Conservation (phyloP, 495 filamentous ascomycete genomes). For the Talaromyces nanjingensis region DNA sequence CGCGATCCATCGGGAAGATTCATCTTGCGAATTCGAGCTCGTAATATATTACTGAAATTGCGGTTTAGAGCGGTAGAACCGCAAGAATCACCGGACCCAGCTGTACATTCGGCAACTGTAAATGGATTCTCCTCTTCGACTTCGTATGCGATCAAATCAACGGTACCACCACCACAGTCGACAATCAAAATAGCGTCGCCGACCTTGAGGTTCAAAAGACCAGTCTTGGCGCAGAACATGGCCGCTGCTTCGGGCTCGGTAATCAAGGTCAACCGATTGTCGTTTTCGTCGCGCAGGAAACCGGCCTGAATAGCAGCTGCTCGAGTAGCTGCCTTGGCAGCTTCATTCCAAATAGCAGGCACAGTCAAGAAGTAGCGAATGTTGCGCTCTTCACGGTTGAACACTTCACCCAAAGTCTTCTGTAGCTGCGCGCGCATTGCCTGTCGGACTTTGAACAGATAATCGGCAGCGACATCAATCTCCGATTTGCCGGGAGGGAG, state of each 20-base stretch:
- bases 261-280: conserved; percentile 66
- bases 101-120: conserved; percentile 70
- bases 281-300: conserved; percentile 69
- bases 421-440: conserved; percentile 70
- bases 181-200: conserved; percentile 73
- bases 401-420: conserved; percentile 70
- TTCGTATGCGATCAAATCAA: conserved; percentile 76
- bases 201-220: conserved; percentile 66
- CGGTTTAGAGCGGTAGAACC: conserved; percentile 74
- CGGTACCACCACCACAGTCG: conserved; percentile 74
- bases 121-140: conserved; percentile 74
- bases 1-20: conserved; percentile 73
- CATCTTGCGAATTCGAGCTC: conserved; percentile 78
- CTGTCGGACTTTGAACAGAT: conserved; percentile 71
- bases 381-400: conserved; percentile 71
- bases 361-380: conserved; percentile 73
- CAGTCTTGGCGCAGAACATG: conserved; percentile 74
- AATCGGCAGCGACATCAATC: conserved; percentile 74
- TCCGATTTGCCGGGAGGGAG: conserved; percentile 73
- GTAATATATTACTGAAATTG: conserved; percentile 73
- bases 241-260: conserved; percentile 74
- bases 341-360: conserved; percentile 77
- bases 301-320: conserved; percentile 72
- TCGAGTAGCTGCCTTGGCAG: conserved; percentile 70
- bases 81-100: conserved; percentile 72